Percentiles rank a stretch among this genome's conserved stretches.
phyloP scores from a whole-genome alignment of 1,284 basidiomycete species.

The Vanrija pseudolonga region DNA sequence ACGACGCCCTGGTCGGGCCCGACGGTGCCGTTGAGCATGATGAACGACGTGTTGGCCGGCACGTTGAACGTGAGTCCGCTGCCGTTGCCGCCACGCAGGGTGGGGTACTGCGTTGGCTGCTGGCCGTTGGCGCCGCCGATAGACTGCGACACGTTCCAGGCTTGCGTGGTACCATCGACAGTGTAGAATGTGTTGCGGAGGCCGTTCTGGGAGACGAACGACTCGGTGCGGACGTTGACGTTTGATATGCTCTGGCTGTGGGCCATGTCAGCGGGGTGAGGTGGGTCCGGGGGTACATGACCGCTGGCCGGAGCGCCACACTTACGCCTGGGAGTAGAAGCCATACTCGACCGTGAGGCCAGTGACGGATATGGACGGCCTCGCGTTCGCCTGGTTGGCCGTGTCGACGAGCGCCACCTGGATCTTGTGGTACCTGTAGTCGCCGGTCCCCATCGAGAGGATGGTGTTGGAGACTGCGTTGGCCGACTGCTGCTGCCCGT shows the following conservation, averaged over 20 bases:
- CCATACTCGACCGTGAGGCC: background rate
- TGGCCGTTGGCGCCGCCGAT: background rate
- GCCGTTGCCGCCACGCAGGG: background rate
- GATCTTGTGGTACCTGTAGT: slow-evolving; percentile 6
- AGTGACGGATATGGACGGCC: background rate
- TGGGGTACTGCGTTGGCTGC: too few species aligned
- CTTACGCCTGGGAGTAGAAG: background rate
- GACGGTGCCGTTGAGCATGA: background rate
- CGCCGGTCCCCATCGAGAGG: too few species aligned
- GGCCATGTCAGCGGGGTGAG: too few species aligned
- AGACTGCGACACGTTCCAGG: background rate
- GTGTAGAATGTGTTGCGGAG: slow-evolving; percentile 2
- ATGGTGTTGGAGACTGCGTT: too few species aligned
- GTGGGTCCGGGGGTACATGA: too few species aligned
- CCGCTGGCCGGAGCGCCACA: too few species aligned
- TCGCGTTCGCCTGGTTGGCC: background rate
- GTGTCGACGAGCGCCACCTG: slow-evolving; percentile 2
- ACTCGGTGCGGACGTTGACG: background rate
- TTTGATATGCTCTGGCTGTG: background rate
- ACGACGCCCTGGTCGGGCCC: background rate
- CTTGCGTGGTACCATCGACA: background rate
- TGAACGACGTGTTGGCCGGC: slow-evolving; percentile 3
- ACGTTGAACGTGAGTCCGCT: background rate
- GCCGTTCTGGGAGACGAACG: background rate
- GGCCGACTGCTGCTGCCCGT: too few species aligned